Evolutionary conservation across 2,329 filamentous ascomycete genomes (phyloP), one percentile per base, ranked within the genome.

Genomic region (Colletotrichum sp.): DNA sequence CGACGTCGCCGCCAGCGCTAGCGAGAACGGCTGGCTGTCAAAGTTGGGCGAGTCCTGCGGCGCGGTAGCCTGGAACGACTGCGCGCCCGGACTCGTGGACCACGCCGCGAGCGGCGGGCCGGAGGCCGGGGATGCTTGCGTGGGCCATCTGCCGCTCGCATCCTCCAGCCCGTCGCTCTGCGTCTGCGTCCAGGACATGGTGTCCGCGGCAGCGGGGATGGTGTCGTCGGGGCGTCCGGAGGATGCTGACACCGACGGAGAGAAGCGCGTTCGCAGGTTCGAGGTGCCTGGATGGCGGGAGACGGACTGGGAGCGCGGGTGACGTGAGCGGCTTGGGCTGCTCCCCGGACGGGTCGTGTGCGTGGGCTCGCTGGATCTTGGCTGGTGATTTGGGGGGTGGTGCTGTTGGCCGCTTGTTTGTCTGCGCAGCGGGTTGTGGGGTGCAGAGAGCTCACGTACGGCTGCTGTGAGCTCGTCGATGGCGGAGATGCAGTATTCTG

Each of bases 401-500:
- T 36, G 57, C 8, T 55, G 27, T 6, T 52, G 44, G 11, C 64
- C 52, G 52, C 44, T 69, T 3, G 64, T 22, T 8, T 74, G 44
- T n/a, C 57, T 25, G 13, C 59, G 48, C 2, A 55, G 34, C 4
- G 32, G 27, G 8, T 70, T 66, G 0, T 48, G 28, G 2, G 71
- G 71, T 1, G 11, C 30, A 2, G 80, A 79, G 0, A 81, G 48
- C 7, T 84, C 82, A 67, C 80, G 75, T 0, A 83, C 80, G 0
- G 81, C 80, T 0, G 79, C 82, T 1, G 80, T 82, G 5, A 83
- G 71, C 15, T 84, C 82, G 12, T 83, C 82, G 7, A 83, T 80
- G 3, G 82, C 82, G 1, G 80, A 80, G 0, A 83, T 74, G 8
- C 82, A 83, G 34, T 83, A 83, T 34, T 83, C 82, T 1, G 82